phyloP scores from a whole-genome alignment of 306 rosid genomes.

The Casuarina cunninghamiana region DNA sequence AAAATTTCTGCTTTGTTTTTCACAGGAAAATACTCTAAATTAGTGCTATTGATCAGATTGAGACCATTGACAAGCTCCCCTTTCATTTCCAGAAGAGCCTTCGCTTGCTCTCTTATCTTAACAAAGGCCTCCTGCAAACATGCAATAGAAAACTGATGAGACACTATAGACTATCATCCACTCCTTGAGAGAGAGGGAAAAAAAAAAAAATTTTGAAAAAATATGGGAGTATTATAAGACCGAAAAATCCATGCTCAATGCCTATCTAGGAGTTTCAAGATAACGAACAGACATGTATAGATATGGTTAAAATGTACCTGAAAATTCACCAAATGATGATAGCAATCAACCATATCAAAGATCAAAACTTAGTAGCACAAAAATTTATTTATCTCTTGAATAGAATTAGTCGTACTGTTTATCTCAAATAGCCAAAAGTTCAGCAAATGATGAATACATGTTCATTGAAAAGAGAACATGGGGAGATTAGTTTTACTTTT shows the following conservation, averaged over 20 bases:
- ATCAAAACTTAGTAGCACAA: neutral
- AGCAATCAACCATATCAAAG: neutral
- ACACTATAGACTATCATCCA: conserved; percentile 17
- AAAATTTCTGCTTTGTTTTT: conserved; percentile 92
- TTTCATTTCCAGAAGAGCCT: conserved; percentile 86
- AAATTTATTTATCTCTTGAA: neutral
- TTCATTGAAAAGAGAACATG: conserved; percentile 6
- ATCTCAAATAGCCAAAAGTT: neutral
- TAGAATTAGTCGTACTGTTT: neutral
- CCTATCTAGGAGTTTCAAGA: conserved; percentile 13
- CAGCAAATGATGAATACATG: neutral
- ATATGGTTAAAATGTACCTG: neutral
- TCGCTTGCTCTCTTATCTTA: conserved; percentile 95
- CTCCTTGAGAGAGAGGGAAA: neutral
- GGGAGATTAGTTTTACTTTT: conserved; percentile 7
- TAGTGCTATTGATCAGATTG: conserved; percentile 85
- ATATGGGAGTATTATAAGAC: neutral
- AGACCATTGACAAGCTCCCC: conserved; percentile 86
- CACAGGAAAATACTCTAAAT: conserved; percentile 90
- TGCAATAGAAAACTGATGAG: conserved; percentile 37
- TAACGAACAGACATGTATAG: conserved; percentile 11
- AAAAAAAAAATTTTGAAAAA: too few species aligned
- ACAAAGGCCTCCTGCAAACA: conserved; percentile 92
- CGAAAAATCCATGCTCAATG: neutral
- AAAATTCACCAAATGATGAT: conserved; percentile 7